Evolutionary conservation across 176 grass and related monocot genomes (phyloP).

Genomic region (Pontederia crassipes): DNA sequence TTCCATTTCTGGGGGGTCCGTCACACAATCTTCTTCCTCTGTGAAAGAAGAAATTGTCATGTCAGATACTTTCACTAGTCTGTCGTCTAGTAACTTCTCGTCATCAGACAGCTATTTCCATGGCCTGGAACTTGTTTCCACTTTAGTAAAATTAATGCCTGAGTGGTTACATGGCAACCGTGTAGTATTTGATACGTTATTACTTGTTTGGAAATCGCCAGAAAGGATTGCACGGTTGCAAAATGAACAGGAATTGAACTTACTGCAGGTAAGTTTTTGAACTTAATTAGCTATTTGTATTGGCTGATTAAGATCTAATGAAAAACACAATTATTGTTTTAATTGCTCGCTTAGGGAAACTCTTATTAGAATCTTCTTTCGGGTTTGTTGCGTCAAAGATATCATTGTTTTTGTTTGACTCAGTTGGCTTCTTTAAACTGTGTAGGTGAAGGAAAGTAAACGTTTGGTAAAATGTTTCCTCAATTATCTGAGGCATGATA

Average conservation of each 20-base stretch:
- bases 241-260: conserved; percentile 85
- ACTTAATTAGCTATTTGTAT: neutral
- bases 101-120: conserved; percentile 83
- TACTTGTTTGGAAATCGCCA: conserved; percentile 94
- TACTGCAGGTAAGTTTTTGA: conserved; percentile 51
- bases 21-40: conserved; percentile 41
- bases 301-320: too few species aligned
- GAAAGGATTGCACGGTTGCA: conserved; percentile 72
- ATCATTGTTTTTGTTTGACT: too few species aligned
- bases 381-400: too few species aligned
- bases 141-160: conserved; percentile 92
- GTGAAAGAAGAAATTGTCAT: conserved; percentile 61
- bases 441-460: conserved; percentile 98
- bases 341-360: too few species aligned
- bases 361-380: too few species aligned
- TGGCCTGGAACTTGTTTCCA: conserved; percentile 85
- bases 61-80: conserved; percentile 44
- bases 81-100: conserved; percentile 40
- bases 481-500: conserved; percentile 87
- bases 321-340: too few species aligned
- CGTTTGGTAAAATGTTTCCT: conserved; percentile 95
- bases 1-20: conserved; percentile 41
- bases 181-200: conserved; percentile 70
- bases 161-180: conserved; percentile 81
- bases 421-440: conserved; percentile 5